Base-by-base conservation (phyloP, 1,284 basidiomycete genomes). In the Ceratorhiza oryzae-sativae region DNA sequence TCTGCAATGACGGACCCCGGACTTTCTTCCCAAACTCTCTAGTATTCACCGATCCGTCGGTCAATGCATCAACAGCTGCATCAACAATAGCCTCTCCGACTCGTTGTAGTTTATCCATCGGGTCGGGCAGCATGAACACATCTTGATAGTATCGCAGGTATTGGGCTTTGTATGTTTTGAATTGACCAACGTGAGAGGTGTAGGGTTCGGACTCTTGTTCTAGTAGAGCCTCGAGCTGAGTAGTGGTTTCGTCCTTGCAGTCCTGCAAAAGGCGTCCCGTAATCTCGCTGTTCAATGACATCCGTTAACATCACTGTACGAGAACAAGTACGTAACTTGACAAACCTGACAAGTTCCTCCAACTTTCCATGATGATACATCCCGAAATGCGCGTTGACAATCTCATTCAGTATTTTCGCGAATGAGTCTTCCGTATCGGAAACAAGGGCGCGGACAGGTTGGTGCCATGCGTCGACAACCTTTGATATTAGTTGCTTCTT, bases 301-400 rank as follows among this genome's bases (percentile, higher is more conserved):
- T 9, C 13, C 12, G 6, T 42, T 63, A 5, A 63, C 32, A 12
- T 63, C 60, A n/a, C 60, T 63, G 45, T 89, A 87, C 0, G 79
- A 79, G 1, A 77, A 73, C 74, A 91, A 90, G 20, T 89, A 79
- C 2, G 80, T 76, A 15, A 89, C 79, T 0, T n/a, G 25, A 32
- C 55, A 42, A 10, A 23, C 45, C 23, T 23, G 15, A 91, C 80
- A 0, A 83, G 81, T 55, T 84, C 83, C 61, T 84, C 84, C 0
- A 90, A 79, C 0, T 79, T 77, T 0, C 87, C 87, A 60, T 84
- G 82, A 0, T 86, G 85, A 74, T 87, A 88, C 0, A 81, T 76
- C 0, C 76, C 78, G 74, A 91, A 90, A 73, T 88, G 85, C 0
- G 77, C 53, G 0, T 80, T 73, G 10, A 88, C 80, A 2, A 88